A percentile compares a stretch with the other conserved stretches of the same genome.
These are phyloP conservation scores for Kazachstania sp. DNA, from an alignment of 1,139 yeast genomes.

Conservation along the genomic window DNA sequence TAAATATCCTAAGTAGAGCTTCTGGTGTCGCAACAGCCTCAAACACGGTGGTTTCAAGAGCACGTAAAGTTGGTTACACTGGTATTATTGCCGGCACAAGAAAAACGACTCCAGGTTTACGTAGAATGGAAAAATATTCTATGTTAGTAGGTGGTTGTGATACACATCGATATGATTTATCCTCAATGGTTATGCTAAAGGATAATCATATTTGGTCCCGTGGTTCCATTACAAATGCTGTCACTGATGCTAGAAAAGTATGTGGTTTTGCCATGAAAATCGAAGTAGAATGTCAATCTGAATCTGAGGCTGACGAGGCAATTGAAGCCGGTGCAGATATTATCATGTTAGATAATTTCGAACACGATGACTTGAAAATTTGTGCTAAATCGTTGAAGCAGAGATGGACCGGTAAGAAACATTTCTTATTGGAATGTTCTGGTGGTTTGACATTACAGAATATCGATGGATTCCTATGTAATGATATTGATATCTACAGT, in stretches of 20 bases:
- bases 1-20: conserved; percentile 71
- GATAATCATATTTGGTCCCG: conserved; percentile 91
- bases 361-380: conserved; percentile 52
- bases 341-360: conserved; percentile 87
- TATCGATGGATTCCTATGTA: conserved; percentile 55
- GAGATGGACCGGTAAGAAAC: conserved; percentile 45
- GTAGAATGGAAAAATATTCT: conserved; percentile 81
- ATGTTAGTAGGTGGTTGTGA: conserved; percentile 96
- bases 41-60: conserved; percentile 46
- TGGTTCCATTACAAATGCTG: conserved; percentile 84
- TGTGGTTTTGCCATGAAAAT: conserved; percentile 88
- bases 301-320: conserved; percentile 83
- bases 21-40: conserved; percentile 90
- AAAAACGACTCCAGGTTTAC: conserved; percentile 93
- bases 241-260: conserved; percentile 61
- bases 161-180: conserved; percentile 82
- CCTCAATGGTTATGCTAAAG: conserved; percentile 93
- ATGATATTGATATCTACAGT: conserved; percentile 81
- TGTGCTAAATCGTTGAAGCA: conserved; percentile 60
- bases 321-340: conserved; percentile 93
- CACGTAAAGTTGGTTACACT: conserved; percentile 61
- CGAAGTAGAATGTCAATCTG: conserved; percentile 84
- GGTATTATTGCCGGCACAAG: conserved; percentile 96
- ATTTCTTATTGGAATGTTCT: conserved; percentile 75
- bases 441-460: conserved; percentile 79